Evolutionary conservation across 1,284 basidiomycete genomes (phyloP).

Genomic region (Austroboletus novae-zelandiae): DNA sequence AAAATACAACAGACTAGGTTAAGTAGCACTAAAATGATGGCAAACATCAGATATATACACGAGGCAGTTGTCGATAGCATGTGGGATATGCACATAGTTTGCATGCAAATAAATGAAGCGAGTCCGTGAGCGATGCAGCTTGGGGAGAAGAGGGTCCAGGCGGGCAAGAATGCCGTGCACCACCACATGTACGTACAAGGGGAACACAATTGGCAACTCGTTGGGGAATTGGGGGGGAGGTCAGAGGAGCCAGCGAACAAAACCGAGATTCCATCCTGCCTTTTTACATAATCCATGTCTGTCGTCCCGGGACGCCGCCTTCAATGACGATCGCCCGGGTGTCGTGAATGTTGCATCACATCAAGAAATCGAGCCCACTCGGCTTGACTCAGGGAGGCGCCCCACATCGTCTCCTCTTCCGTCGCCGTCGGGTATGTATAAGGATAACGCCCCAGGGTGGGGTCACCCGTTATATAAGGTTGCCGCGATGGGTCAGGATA

Average conservation of each 20-base stretch:
- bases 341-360: conserved; percentile 42
- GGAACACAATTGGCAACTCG: conserved; percentile 19
- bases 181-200: conserved; percentile 28
- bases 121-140: conserved; percentile 5
- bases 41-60: conserved; percentile 14
- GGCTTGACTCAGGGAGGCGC: conserved; percentile 56
- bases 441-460: conserved; percentile 27
- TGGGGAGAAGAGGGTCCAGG: not conserved
- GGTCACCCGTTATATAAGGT: conserved; percentile 25
- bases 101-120: conserved; percentile 16
- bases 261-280: conserved; percentile 28
- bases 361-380: conserved; percentile 53
- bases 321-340: conserved; percentile 31
- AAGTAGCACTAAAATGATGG: conserved; percentile 12
- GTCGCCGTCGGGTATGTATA: conserved; percentile 38
- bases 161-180: conserved; percentile 11
- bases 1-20: conserved; percentile 26
- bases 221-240: conserved; percentile 5
- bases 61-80: conserved; percentile 10
- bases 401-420: conserved; percentile 56
- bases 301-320: conserved; percentile 10
- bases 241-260: conserved; percentile 14
- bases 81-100: conserved; percentile 21
- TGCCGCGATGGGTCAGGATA: conserved; percentile 32
- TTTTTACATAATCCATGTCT: conserved; percentile 29